Evolutionary conservation across 768 basidiomycete genomes (phyloP).

Genomic region (Boletales sp.): DNA sequence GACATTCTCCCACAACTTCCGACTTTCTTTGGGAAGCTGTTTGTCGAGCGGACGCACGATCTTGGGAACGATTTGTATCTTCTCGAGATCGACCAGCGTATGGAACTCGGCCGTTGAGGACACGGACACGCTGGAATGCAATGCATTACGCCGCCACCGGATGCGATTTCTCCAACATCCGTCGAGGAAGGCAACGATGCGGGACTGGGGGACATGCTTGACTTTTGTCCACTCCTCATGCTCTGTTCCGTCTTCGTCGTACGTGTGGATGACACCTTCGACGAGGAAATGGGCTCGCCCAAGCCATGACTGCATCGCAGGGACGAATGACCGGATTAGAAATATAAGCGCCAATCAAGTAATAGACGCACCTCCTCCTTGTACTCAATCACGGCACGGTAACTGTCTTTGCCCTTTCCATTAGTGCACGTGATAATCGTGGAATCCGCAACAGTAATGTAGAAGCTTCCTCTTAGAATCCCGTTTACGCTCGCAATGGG

Average conservation of each 20-base stretch:
- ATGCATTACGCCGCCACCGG: constrained; percentile 66
- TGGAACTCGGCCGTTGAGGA: constrained; percentile 47
- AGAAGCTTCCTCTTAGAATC: constrained; percentile 86
- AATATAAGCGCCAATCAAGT: background rate
- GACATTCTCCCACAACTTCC: constrained; percentile 84
- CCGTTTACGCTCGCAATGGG: constrained; percentile 91
- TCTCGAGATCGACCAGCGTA: constrained; percentile 73
- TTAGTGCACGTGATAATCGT: constrained; percentile 80
- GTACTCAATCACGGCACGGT: constrained; percentile 86
- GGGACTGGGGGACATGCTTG: constrained; percentile 82
- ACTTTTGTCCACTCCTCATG: constrained; percentile 77
- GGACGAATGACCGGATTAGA: background rate
- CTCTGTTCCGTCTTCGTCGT: constrained; percentile 58
- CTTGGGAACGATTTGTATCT: constrained; percentile 75
- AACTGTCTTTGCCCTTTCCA: constrained; percentile 55
- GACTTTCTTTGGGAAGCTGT: constrained; percentile 79
- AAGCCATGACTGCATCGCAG: constrained; percentile 67
- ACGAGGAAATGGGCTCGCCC: constrained; percentile 80
- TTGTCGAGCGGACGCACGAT: constrained; percentile 73
- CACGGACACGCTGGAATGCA: constrained; percentile 46
- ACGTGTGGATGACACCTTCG: constrained; percentile 88
- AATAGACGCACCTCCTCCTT: constrained; percentile 80
- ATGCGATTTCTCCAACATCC: constrained; percentile 86
- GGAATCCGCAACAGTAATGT: constrained; percentile 80
- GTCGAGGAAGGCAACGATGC: constrained; percentile 78